Base-by-base conservation (phyloP, 2,329 filamentous ascomycete species). In the Cytospora leucostoma region DNA sequence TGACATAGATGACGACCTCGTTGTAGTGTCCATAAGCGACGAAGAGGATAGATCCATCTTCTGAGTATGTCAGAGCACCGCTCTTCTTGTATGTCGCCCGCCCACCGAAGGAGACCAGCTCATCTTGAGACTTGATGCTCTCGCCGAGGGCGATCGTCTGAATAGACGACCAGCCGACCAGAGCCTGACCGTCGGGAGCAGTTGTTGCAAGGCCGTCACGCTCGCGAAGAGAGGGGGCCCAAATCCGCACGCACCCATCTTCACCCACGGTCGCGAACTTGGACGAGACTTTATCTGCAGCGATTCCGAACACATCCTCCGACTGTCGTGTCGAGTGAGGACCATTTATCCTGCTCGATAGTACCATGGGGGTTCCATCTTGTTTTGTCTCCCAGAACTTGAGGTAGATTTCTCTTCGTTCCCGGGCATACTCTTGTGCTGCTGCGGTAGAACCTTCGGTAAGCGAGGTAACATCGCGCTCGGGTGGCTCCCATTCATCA, bases 231-330 rank as follows among this genome's bases (percentile, higher is more conserved):
- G 86, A 90, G 12, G 91, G 87, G n/a, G 84, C 84, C 95, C 95
- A 99, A 55, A 95, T 80, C 47, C 91, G 87, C 44, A 96, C 84
- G 27, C 85, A 78, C 12, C 88, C 88, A 73, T 99, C 94, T 61
- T 88, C 86, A 40, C 94, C 95, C 47, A 97, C 82, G 1, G 93
- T 96, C 10, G 91, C 91, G 73, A 98, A 97, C 54, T 89, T 87
- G 56, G 85, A 79, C 8, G 83, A 82, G 4, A 79, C 82, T 4
- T 91, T 90, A 67, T 93, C 88, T 17, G 89, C 83, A 3, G 86
- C 86, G 7, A 98, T 79, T 68, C 88, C 89, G 37, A 97, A 83
- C 2, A 98, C 83, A 5, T 82, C 78, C 52, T 85, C 82, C 1
- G 80, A 78, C 64, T 79, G 75, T 65, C 76, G 76, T 61, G 84